Evolutionary conservation across 352 stramenopile species (phyloP).

Genomic region (Blastocystis sp.): DNA sequence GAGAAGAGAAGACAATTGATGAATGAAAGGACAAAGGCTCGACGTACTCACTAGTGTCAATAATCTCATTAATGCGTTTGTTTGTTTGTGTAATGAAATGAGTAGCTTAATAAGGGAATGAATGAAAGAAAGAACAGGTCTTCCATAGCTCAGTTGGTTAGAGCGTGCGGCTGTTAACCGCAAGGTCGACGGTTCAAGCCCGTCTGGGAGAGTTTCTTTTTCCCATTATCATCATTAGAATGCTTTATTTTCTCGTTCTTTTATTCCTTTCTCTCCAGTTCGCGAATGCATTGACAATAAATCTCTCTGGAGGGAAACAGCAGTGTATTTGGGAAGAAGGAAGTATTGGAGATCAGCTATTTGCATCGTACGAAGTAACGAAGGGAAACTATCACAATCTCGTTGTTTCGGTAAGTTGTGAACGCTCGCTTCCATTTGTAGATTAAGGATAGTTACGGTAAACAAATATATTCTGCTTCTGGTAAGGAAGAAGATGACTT

Average conservation of each 20-base stretch:
- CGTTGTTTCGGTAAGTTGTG: neutral
- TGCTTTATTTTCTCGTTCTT: no score
- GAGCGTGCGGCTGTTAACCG: conserved; percentile 48
- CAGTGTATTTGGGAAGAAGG: conserved; percentile 43
- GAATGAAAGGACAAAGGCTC: neutral
- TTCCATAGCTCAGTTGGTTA: conserved; percentile 47
- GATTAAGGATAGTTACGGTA: neutral
- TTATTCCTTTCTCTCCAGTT: neutral
- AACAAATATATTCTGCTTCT: neutral
- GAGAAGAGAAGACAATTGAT: neutral
- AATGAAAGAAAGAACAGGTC: neutral
- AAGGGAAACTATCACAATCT: neutral
- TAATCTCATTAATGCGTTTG: neutral
- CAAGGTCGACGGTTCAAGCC: conserved; percentile 46
- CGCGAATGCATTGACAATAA: neutral
- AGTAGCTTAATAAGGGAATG: neutral
- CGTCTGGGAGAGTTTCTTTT: conserved; percentile 46
- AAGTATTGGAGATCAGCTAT: conserved; percentile 14
- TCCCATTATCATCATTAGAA: no score
- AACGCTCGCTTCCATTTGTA: neutral
- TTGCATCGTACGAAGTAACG: conserved; percentile 2
- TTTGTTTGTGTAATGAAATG: neutral
- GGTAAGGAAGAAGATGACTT: neutral
- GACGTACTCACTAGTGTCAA: neutral
- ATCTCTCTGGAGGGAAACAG: neutral